Base-by-base conservation (phyloP, 306 rosid genomes). In the Gynostemma pentaphyllum region DNA sequence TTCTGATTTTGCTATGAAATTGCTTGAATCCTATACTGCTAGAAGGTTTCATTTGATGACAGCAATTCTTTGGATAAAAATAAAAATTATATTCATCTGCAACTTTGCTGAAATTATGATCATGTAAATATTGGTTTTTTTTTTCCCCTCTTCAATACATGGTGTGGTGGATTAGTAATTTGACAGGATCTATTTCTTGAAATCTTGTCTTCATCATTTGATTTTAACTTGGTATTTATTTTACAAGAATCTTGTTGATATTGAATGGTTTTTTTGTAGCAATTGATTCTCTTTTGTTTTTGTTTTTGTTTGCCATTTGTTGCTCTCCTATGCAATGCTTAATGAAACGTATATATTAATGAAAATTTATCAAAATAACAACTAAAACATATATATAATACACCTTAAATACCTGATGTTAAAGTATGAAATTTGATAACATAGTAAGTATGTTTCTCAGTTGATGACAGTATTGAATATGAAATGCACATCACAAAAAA, bases 31-130 rank as follows among this genome's bases (percentile, higher is more conserved):
- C 7, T 5, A 9, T 32, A 19, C 16, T 34, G 44, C 36, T 56
- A 27, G 34, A 22, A 59, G 32, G 19, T 59, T 32, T 59, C 18
- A 21, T 29, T 32, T 59, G 30, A 21, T 29, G 57, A n/a, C 34
- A 71, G 81, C 59, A 72, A 76, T 83, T 81, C 87, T 78, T 76
- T 77, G 74, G 83, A 80, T 26, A 42, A 37, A 11, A 21, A 7
- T 19, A 59, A n/a, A 11, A 19, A 57, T 37, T 57, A 15, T 55
- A 19, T 30, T 34, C 28, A 56, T 44, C 32, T 45, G 19, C 64
- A 34, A 56, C 64, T 32, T 56, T 56, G 32, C 45, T 56, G 15
- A 29, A 32, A 26, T 34, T 56, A n/a, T 34, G 65, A 59, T 27
- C 65, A 59, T 59, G 65, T 59, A 59, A 59, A 59, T 59, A 59